Conservation (phyloP, 2,329 filamentous ascomycete species). For the Emmonsia crescens region DNA sequence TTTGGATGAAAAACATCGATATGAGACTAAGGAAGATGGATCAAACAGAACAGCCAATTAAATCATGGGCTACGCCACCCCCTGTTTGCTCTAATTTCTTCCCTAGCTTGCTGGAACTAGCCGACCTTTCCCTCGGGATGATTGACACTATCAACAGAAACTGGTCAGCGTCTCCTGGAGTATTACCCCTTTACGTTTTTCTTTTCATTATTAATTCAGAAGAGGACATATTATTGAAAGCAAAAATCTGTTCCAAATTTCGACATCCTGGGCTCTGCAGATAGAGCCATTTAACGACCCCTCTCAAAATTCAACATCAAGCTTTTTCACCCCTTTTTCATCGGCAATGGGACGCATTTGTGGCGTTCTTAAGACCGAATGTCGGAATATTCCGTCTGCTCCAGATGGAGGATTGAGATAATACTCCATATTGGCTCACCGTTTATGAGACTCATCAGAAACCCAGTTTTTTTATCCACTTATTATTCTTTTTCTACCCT, state of each 20-base stretch:
- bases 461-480: background rate
- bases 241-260: background rate
- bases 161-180: background rate
- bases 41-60: background rate
- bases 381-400: background rate
- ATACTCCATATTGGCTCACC: background rate
- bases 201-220: background rate
- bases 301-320: background rate
- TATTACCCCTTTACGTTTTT: background rate
- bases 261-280: background rate
- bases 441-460: constrained; percentile 3
- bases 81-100: background rate
- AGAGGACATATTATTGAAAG: background rate
- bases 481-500: background rate
- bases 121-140: background rate
- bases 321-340: background rate
- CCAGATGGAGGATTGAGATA: background rate
- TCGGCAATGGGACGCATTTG: background rate
- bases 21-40: background rate
- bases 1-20: background rate
- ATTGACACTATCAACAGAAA: background rate
- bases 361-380: background rate
- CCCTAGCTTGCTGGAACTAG: background rate
- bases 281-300: background rate
- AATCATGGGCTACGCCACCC: background rate